phyloP scores from a whole-genome alignment of 1,284 basidiomycete genomes.

The Pyrrhoderma noxium region DNA sequence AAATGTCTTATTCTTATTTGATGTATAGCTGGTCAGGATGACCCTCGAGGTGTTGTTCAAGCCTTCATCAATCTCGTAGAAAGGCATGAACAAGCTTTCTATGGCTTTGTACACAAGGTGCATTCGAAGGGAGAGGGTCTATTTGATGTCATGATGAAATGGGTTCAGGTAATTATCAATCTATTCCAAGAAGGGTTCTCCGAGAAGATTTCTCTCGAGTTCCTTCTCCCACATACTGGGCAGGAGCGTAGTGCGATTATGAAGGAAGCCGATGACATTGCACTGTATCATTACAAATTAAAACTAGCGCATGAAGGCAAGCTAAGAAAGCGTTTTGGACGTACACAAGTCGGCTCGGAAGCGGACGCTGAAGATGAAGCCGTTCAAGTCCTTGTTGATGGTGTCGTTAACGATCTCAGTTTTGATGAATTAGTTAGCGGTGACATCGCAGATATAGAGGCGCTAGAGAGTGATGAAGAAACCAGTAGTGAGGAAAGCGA shows the following conservation, averaged over 20 bases:
- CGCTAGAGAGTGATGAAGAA: slow-evolving; percentile 60
- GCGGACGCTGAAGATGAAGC: slow-evolving; percentile 70
- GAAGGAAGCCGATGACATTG: slow-evolving; percentile 79
- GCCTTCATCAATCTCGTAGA: slow-evolving; percentile 91
- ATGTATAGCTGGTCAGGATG: slow-evolving; percentile 66
- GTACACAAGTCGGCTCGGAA: slow-evolving; percentile 33
- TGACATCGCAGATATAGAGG: slow-evolving; percentile 73
- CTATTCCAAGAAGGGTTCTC: slow-evolving; percentile 87
- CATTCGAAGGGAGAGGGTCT: slow-evolving; percentile 95
- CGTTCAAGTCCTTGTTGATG: slow-evolving; percentile 71
- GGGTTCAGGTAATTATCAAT: slow-evolving; percentile 94
- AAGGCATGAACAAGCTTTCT: slow-evolving; percentile 93
- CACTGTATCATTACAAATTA: slow-evolving; percentile 85
- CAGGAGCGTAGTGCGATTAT: slow-evolving; percentile 71
- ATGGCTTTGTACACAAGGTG: slow-evolving; percentile 97
- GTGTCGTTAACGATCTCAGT: slow-evolving; percentile 71
- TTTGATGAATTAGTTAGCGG: slow-evolving; percentile 73
- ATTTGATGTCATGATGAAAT: slow-evolving; percentile 91
- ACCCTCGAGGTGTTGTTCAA: slow-evolving; percentile 84
- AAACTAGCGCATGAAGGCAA: slow-evolving; percentile 89
- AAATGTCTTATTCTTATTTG: not conserved
- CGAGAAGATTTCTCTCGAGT: slow-evolving; percentile 72
- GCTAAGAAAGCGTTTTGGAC: slow-evolving; percentile 72
- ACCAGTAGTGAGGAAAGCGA: slow-evolving; percentile 31
- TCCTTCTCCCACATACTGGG: slow-evolving; percentile 75